Percentiles rank a stretch among this genome's conserved stretches.
Evolutionary conservation across 768 basidiomycete genomes (phyloP).

Genomic region (Pleurotus ostreatus): DNA sequence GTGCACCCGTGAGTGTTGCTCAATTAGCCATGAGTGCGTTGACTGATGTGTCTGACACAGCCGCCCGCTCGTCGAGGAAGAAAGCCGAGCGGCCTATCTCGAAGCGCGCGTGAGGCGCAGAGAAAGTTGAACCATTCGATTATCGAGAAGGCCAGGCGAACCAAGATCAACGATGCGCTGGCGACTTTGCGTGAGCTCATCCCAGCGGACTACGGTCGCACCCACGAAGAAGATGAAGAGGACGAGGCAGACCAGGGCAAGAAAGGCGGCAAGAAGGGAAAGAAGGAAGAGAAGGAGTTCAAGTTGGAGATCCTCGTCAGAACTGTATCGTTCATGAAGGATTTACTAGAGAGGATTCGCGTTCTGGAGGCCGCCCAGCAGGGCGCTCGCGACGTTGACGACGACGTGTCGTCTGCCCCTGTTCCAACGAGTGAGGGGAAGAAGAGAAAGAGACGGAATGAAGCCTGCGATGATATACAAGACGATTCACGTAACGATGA

Average conservation of each 20-base stretch:
- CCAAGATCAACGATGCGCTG: constrained; percentile 94
- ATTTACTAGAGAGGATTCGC: constrained; percentile 54
- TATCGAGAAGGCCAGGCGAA: constrained; percentile 90
- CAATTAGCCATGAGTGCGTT: constrained; percentile 12
- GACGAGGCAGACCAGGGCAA: constrained; percentile 31
- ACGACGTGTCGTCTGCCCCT: not conserved
- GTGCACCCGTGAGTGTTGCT: not conserved
- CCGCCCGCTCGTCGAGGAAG: constrained; percentile 50
- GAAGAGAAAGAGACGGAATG: constrained; percentile 14
- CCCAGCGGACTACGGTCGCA: constrained; percentile 48
- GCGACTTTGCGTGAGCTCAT: constrained; percentile 75
- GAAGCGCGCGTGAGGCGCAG: constrained; percentile 78
- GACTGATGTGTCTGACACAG: constrained; percentile 11
- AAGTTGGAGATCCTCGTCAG: constrained; percentile 87
- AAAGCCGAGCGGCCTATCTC: constrained; percentile 69
- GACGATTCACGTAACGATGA: not conserved
- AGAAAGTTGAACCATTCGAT: constrained; percentile 92
- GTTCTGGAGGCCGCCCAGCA: constrained; percentile 27
- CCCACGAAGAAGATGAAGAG: constrained; percentile 22
- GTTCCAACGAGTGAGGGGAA: not conserved
- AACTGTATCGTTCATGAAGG: constrained; percentile 75
- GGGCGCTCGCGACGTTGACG: constrained; percentile 22
- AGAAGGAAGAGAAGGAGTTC: constrained; percentile 69
- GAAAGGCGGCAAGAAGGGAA: constrained; percentile 26
- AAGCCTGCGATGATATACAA: not conserved